A percentile compares a stretch with the other conserved stretches of the same genome.
These are phyloP conservation scores for Fusarium newnesense DNA, from an alignment of 2,329 filamentous ascomycete genomes.

Conservation along the genomic window DNA sequence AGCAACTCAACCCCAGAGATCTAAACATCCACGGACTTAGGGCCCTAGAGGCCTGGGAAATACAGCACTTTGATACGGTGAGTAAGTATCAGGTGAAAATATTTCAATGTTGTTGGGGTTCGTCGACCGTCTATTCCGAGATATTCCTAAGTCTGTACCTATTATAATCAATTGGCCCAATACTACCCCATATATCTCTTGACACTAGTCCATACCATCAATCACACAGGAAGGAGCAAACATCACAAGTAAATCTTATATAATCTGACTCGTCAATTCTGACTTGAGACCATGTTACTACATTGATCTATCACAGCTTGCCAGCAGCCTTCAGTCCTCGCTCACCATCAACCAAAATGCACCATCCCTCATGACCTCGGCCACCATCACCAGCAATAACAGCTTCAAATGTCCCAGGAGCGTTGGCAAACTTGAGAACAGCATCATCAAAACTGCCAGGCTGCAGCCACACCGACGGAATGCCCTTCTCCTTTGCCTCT, in stretches of 20 bases:
- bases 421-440: conserved; percentile 74
- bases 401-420: conserved; percentile 70
- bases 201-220: not conserved
- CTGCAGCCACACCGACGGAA: conserved; percentile 87
- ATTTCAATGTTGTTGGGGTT: not conserved
- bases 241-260: not conserved
- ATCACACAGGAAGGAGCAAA: not conserved
- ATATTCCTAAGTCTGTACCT: not conserved
- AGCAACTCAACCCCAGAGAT: conserved; percentile 22
- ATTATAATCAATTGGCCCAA: not conserved
- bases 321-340: conserved; percentile 66
- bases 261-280: not conserved
- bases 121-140: not conserved
- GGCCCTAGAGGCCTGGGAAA: not conserved
- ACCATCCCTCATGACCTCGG: conserved; percentile 80
- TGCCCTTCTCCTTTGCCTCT: conserved; percentile 79
- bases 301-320: conserved; percentile 54
- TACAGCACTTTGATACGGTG: not conserved
- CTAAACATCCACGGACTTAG: conserved; percentile 23
- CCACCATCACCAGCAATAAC: conserved; percentile 75
- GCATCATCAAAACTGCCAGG: conserved; percentile 87
- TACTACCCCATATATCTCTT: not conserved
- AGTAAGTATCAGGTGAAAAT: not conserved
- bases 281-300: not conserved
- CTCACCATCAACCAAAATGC: conserved; percentile 86